Base-by-base conservation (phyloP, 768 basidiomycete species). In the Serendipita sp. region DNA sequence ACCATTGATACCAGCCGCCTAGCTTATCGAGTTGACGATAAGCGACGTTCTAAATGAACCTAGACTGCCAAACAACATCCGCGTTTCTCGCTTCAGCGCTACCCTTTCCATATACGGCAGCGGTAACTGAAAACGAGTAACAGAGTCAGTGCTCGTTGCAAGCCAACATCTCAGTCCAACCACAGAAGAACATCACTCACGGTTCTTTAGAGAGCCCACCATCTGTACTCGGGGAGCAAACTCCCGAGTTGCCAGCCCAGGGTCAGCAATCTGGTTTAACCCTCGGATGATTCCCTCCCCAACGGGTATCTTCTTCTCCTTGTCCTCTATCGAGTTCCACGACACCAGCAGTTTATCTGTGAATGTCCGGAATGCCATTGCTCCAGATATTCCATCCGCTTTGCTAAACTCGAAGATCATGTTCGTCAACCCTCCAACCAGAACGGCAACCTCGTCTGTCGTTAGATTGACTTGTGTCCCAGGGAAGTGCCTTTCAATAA, bases 341-440 rank as follows among this genome's bases (percentile, higher is more conserved):
- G 56, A 10, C 16, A 30, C 35, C 16, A n/a, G 13, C 16, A 60
- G 28, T 35, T 38, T 32, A n/a, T 60, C 56, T 8, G 56, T 30
- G 56, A 60, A 37, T 32, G 56, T 60, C 10, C 56, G 56, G 8
- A 60, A 35, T n/a, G 56, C 56, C 56, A 60, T 60, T 60, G 56
- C 28, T 8, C 28, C 56, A 28, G 56, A 38, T 4, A 60, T 60
- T 10, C 28, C 56, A 34, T 60, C 56, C 56, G 56, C 8, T n/a
- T 60, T 60, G 56, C 56, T 60, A 34, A 34, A 60, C 37, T 60
- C 56, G 35, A 60, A 60, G 11, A 60, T 60, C 56, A 60, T 60
- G 28, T 60, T 60, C 1, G 34, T 32, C 56, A 60, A 35, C 28
- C 56, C 56, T 24, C 56, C 56, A 24, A 60, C 56, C 28, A 60